These are phyloP conservation scores for Porphyrellus sp. DNA, from an alignment of 1,284 basidiomycete species.

Conservation along the genomic window DNA sequence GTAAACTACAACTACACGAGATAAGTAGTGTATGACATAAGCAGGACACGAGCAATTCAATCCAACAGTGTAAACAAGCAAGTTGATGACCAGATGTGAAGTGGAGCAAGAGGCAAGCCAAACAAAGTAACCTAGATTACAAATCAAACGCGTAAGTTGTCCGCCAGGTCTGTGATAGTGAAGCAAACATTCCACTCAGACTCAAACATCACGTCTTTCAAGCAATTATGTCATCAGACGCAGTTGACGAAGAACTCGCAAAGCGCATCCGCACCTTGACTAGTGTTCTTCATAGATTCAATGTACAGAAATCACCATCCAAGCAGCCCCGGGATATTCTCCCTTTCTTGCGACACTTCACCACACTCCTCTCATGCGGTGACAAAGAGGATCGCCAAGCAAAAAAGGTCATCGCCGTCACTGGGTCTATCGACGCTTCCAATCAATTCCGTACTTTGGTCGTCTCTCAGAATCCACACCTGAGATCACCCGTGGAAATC, in stretches of 20 bases:
- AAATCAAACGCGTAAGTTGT: too few relatives aligned
- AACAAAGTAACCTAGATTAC: too few relatives aligned
- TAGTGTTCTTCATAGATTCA: not conserved
- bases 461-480: not conserved
- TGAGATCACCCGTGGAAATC: not conserved
- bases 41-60: too few relatives aligned
- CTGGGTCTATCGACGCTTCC: not conserved
- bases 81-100: too few relatives aligned
- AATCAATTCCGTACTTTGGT: not conserved
- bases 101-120: too few relatives aligned
- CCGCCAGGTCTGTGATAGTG: too few relatives aligned
- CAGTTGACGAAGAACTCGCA: not conserved
- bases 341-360: not conserved
- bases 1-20: too few relatives aligned
- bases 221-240: too few relatives aligned
- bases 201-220: too few relatives aligned
- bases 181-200: too few relatives aligned
- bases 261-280: not conserved
- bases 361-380: not conserved
- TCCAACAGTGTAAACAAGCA: too few relatives aligned
- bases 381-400: not conserved
- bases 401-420: not conserved
- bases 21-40: too few relatives aligned
- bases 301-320: not conserved
- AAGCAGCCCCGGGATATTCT: not conserved